These are phyloP conservation scores for Euphorbia schlechtendalii DNA, from an alignment of 441 rosid species.

Conservation along the genomic window DNA sequence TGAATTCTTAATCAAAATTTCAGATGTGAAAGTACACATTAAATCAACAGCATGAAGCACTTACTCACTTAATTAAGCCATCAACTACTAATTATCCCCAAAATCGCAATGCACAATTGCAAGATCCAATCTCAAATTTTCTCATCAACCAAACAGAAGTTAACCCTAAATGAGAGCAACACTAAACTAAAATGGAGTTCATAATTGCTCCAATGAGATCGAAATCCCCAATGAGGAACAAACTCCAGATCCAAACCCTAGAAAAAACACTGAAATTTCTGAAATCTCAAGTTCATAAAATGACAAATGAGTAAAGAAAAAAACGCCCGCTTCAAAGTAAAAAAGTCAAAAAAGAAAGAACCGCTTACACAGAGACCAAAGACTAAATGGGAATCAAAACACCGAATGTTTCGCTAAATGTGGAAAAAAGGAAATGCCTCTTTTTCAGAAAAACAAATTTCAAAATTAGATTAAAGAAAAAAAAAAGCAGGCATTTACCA, in stretches of 20 bases:
- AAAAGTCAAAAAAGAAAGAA: conserved; percentile 19
- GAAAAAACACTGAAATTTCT: conserved; percentile 14
- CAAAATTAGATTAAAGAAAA: not conserved
- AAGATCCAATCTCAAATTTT: conserved; percentile 22
- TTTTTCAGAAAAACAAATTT: not conserved
- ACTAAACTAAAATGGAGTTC: conserved; percentile 16
- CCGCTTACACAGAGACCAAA: conserved; percentile 26
- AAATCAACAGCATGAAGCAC: conserved; percentile 9
- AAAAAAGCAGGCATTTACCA: conserved; percentile 11
- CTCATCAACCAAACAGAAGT: conserved; percentile 12
- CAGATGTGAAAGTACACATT: not conserved
- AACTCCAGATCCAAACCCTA: conserved; percentile 39
- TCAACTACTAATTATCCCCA: not conserved
- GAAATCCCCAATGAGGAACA: conserved; percentile 23
- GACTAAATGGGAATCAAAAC: conserved; percentile 23
- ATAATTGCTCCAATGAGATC: conserved; percentile 29
- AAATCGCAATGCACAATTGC: conserved; percentile 16
- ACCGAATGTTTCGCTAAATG: conserved; percentile 30
- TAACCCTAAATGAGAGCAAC: conserved; percentile 3
- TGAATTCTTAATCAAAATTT: not conserved
- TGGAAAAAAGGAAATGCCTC: conserved; percentile 19
- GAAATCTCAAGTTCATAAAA: conserved; percentile 24
- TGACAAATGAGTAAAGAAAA: conserved; percentile 24
- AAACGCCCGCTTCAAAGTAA: conserved; percentile 21
- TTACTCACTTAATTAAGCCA: conserved; percentile 21